Percentiles rank a stretch among this genome's conserved stretches.
Conservation (phyloP, 164 flowering plant genomes). For the Nymphaea thermarum region DNA sequence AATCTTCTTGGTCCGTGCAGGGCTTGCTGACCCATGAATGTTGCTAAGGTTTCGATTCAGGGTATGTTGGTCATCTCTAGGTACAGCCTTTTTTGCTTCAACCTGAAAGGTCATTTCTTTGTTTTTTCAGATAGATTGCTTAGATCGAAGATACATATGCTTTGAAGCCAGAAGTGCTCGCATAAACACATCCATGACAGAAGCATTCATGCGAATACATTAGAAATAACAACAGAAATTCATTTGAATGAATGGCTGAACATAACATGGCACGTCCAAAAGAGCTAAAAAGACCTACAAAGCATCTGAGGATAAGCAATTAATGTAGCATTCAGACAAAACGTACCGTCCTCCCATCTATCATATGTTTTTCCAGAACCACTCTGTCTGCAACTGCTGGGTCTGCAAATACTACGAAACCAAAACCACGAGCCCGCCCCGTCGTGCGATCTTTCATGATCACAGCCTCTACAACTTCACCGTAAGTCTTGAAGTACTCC, state of each 20-base stretch:
- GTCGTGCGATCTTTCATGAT: constrained; percentile 87
- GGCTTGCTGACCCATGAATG: constrained; percentile 60
- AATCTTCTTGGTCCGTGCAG: constrained; percentile 66
- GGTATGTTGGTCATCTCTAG: constrained; percentile 70
- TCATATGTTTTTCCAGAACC: constrained; percentile 55
- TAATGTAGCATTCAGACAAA: neutral
- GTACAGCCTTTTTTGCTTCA: constrained; percentile 93
- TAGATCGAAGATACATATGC: too few species aligned
- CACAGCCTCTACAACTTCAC: constrained; percentile 74
- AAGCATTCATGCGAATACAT: too few species aligned
- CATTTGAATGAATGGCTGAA: too few species aligned
- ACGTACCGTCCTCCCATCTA: constrained; percentile 74
- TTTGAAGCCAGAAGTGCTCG: too few species aligned
- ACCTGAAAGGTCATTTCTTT: constrained; percentile 31
- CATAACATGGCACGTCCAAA: too few species aligned
- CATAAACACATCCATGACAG: too few species aligned
- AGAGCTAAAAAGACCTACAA: too few species aligned
- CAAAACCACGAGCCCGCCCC: constrained; percentile 90
- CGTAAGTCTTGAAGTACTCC: constrained; percentile 58
- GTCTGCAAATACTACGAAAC: constrained; percentile 81
- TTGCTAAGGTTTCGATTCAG: constrained; percentile 33
- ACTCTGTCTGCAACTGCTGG: constrained; percentile 69
- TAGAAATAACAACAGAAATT: too few species aligned
- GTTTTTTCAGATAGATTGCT: neutral
- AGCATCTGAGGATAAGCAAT: too few species aligned